These are phyloP conservation scores for Sporopachydermia lactativora DNA, from an alignment of 805 yeast genomes.

Conservation along the genomic window DNA sequence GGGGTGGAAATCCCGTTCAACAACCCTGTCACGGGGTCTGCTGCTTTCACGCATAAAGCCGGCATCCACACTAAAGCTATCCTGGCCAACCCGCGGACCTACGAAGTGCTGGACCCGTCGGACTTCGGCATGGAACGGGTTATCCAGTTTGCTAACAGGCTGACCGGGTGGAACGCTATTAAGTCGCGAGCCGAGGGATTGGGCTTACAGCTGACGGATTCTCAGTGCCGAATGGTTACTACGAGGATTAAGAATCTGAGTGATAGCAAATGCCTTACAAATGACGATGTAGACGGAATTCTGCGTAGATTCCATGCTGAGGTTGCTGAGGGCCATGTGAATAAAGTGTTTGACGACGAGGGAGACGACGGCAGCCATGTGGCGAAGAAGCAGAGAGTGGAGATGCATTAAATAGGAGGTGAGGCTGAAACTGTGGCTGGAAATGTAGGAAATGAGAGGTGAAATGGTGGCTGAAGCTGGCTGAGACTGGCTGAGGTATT, in stretches of 20 bases:
- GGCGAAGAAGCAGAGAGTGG: background rate
- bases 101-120: constrained; percentile 66
- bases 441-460: no score
- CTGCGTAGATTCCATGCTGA: constrained; percentile 70
- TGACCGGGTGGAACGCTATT: constrained; percentile 86
- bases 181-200: constrained; percentile 81
- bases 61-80: constrained; percentile 86
- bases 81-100: constrained; percentile 76
- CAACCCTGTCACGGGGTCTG: constrained; percentile 81
- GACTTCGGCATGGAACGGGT: constrained; percentile 78
- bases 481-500: no score
- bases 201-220: constrained; percentile 62
- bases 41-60: constrained; percentile 85
- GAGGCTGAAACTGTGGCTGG: no score
- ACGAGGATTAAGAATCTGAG: constrained; percentile 67
- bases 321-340: constrained; percentile 15
- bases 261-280: constrained; percentile 67
- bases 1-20: constrained; percentile 79
- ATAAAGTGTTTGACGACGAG: background rate
- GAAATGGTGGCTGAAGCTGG: no score
- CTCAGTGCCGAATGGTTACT: constrained; percentile 69
- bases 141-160: constrained; percentile 75
- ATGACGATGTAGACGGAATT: constrained; percentile 78
- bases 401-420: no score
- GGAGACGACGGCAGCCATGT: background rate